Percentiles rank a stretch among this genome's conserved stretches.
Conservation (phyloP, 1,284 basidiomycete species). For the Boletus semigastroideus region DNA sequence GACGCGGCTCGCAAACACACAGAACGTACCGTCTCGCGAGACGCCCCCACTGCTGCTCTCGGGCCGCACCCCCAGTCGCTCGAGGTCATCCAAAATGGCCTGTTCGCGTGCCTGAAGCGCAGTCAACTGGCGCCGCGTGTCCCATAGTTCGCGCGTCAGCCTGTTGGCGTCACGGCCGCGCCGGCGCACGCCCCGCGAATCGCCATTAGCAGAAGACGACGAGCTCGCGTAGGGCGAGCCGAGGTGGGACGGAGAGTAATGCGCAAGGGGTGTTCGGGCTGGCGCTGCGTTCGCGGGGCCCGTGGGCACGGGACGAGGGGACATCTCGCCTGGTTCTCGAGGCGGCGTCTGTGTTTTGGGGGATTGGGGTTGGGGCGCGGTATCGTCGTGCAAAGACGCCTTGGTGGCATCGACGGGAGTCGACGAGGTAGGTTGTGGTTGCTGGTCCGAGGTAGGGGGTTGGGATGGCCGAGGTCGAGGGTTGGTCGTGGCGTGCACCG, state of each 20-base stretch:
- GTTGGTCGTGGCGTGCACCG: neutral
- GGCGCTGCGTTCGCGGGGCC: neutral
- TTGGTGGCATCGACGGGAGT: neutral
- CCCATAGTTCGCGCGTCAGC: constrained; percentile 23
- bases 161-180: constrained; percentile 2
- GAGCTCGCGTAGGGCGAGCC: neutral
- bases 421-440: neutral
- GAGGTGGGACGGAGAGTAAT: neutral
- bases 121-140: constrained; percentile 25
- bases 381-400: neutral
- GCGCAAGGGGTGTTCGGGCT: neutral
- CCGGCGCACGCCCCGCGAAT: neutral
- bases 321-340: constrained; percentile 13
- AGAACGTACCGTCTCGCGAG: constrained; percentile 14
- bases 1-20: neutral
- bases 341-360: neutral
- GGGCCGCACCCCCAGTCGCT: constrained; percentile 12
- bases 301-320: neutral
- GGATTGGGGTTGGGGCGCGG: neutral
- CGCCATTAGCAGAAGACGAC: neutral
- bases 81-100: constrained; percentile 23
- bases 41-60: neutral
- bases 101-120: constrained; percentile 22
- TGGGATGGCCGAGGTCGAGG: neutral
- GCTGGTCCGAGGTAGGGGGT: neutral